Conservation (phyloP, 768 basidiomycete species). For the Leccinum subtestaceum region DNA sequence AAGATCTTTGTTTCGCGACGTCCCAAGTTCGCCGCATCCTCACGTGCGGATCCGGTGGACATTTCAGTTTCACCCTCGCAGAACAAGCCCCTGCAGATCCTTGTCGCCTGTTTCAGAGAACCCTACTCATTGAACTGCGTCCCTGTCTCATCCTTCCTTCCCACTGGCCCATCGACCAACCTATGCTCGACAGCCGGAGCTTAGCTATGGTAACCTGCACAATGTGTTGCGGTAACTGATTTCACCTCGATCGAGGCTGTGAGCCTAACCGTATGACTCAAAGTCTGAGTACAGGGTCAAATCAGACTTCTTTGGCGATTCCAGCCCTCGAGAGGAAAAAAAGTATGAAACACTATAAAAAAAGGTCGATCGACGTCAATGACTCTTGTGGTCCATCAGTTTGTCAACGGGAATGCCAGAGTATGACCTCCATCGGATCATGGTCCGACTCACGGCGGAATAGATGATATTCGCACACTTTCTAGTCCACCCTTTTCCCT, state of each 20-base stretch:
- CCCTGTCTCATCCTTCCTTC: constrained; percentile 15
- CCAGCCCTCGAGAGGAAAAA: no score
- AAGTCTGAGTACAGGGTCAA: no score
- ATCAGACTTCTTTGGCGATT: no score
- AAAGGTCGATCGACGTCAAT: constrained; percentile 3
- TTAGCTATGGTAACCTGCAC: constrained; percentile 1
- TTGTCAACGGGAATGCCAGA: constrained; percentile 9
- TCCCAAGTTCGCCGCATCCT: constrained; percentile 6
- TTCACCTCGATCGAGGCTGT: constrained; percentile 9
- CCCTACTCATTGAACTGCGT: constrained; percentile 13
- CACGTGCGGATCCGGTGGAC: constrained; percentile 8
- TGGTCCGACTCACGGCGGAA: constrained; percentile 11
- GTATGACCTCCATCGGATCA: constrained; percentile 9
- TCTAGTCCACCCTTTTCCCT: neutral
- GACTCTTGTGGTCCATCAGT: neutral
- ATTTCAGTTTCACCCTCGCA: constrained; percentile 14
- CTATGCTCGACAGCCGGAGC: neutral
- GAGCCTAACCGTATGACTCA: neutral
- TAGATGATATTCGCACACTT: neutral
- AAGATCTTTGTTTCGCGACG: constrained; percentile 9
- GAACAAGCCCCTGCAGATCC: constrained; percentile 23
- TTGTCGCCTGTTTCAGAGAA: constrained; percentile 18
- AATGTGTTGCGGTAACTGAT: constrained; percentile 3
- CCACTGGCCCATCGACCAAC: neutral
- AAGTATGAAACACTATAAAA: neutral